phyloP scores from a whole-genome alignment of 1,284 basidiomycete species.

The Moesziomyces globuligerus region DNA sequence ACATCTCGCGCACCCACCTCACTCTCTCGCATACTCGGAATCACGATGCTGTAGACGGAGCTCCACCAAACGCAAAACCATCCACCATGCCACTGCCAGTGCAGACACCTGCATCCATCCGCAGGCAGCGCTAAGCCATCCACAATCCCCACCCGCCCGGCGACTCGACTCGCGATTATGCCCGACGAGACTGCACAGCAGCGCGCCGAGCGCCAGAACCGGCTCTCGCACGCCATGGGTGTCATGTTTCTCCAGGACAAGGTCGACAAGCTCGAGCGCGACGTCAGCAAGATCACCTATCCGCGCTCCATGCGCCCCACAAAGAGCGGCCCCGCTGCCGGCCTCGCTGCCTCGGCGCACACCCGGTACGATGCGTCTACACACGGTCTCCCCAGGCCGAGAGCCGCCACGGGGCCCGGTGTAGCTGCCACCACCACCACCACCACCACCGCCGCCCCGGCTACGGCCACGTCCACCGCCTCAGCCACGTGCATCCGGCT shows the following conservation, averaged over 20 bases:
- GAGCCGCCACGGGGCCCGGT: conserved; percentile 28
- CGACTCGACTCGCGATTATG: conserved; percentile 2
- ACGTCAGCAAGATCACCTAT: conserved; percentile 41
- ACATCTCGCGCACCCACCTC: too few relatives aligned
- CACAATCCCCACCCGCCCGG: neutral
- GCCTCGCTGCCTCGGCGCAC: neutral
- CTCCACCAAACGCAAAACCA: too few relatives aligned
- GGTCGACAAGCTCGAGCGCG: conserved; percentile 51
- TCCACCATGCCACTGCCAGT: conserved; percentile 16
- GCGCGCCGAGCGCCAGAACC: conserved; percentile 34
- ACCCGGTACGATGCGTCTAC: conserved; percentile 1
- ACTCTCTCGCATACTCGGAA: too few relatives aligned
- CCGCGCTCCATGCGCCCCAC: conserved; percentile 28
- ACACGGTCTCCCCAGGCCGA: conserved; percentile 15
- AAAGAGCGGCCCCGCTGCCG: conserved; percentile 13
- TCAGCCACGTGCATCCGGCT: conserved; percentile 16
- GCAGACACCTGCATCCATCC: conserved; percentile 8
- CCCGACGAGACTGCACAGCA: conserved; percentile 26
- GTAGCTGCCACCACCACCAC: neutral
- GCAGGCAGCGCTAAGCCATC: conserved; percentile 1
- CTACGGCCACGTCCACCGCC: neutral
- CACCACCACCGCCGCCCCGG: neutral
- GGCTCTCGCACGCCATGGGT: conserved; percentile 58
- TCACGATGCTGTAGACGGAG: too few relatives aligned
- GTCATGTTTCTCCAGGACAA: conserved; percentile 60